Evolutionary conservation across 2,329 filamentous ascomycete species (phyloP), one percentile per base, ranked within the genome.

Genomic region (Diplodia intermedia): DNA sequence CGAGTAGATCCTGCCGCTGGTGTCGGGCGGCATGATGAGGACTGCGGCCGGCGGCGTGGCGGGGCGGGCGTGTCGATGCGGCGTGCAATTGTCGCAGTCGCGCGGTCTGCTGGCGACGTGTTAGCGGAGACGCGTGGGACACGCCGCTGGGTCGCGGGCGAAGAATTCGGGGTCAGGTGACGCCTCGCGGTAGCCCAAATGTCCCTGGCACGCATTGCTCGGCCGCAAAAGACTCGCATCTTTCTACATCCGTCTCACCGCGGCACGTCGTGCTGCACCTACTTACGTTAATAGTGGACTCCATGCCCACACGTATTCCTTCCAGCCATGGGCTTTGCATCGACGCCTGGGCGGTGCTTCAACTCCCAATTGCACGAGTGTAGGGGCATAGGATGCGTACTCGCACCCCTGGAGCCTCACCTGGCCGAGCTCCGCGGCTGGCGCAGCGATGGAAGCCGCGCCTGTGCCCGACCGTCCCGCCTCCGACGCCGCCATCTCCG

Each of bases 1-100:
- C 76, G 86, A 87, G 77, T 89, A 90, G 69, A 89, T 86, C 70
- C 83, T 83, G 74, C 78, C 75, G 72, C 78, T 76, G 33, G 75
- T 75, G 70, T 75, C 73, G 47, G 76, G 75, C 14, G 77, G 76
- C 78, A 80, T 81, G 70, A 66, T 66, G 63, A 26, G 36, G 20
- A 33, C 52, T 43, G 38, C 43, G 52, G 33, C 26, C 52, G 38
- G 20, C 53, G 36, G 52, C 29, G 63, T 50, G 38, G 43, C 36
- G 38, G 53, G 47, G 63, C 36, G n/a, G 31, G 63, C 55, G 18
- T 49, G 57, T 29, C 57, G 57, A 61, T 61, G 40, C 57, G 18
- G 57, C 40, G 40, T 20, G 53, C 53, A 55, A 55, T 33, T 43
- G 56, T 60, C 56, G 54, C 50, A 29, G 29, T 55, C 29, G 54